Conservation (phyloP, 2,329 filamentous ascomycete genomes). For the Aspergillus hiratsukae region DNA sequence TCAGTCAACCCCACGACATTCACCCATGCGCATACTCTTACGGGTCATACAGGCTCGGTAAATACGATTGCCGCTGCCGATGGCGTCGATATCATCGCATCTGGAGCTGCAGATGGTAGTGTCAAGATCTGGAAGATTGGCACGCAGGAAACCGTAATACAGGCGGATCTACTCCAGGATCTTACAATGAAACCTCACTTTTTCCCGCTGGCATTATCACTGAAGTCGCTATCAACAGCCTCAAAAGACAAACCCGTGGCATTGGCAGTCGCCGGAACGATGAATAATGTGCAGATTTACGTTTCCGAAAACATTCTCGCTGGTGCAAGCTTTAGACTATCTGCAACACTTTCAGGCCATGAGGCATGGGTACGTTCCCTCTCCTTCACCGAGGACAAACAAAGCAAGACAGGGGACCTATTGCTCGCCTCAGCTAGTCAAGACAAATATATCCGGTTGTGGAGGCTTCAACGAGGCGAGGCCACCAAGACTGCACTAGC, state of each 20-base stretch:
- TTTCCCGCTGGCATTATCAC: constrained; percentile 73
- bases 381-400: constrained; percentile 65
- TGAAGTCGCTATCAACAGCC: constrained; percentile 56
- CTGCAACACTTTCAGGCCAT: constrained; percentile 78
- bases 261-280: constrained; percentile 82
- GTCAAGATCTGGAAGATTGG: constrained; percentile 65
- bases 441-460: constrained; percentile 93
- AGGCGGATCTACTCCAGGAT: constrained; percentile 58
- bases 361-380: constrained; percentile 93
- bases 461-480: constrained; percentile 73
- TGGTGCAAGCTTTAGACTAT: constrained; percentile 58
- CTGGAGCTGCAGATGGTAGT: constrained; percentile 60
- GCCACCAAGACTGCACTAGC: constrained; percentile 52
- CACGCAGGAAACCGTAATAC: constrained; percentile 23
- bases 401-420: constrained; percentile 57
- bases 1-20: constrained; percentile 29
- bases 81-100: constrained; percentile 49
- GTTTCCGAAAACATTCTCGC: constrained; percentile 48
- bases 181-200: constrained; percentile 71
- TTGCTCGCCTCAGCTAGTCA: constrained; percentile 91
- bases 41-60: constrained; percentile 68
- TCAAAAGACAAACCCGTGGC: constrained; percentile 50
- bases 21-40: constrained; percentile 46
- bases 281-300: constrained; percentile 75
- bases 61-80: constrained; percentile 56